Evolutionary conservation across 108 stramenopile genomes (phyloP).

Genomic region (Phaeodactylum tricornutum): DNA sequence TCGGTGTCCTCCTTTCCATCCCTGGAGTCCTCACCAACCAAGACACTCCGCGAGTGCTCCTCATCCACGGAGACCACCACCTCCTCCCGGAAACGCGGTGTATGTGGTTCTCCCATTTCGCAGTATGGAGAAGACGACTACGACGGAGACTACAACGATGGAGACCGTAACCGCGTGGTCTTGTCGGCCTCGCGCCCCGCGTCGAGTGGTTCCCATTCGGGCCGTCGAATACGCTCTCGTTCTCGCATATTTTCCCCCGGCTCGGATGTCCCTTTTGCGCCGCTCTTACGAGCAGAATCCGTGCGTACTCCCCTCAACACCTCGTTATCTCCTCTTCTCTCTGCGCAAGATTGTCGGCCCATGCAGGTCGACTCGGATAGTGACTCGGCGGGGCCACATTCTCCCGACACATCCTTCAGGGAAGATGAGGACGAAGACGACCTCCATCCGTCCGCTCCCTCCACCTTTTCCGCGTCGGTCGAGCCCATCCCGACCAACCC

Average conservation of each 20-base stretch:
- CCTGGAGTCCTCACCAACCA: too few relatives aligned
- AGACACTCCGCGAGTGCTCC: too few relatives aligned
- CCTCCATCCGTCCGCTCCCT: too few relatives aligned
- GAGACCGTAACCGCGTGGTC: not conserved
- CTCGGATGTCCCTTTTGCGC: too few relatives aligned
- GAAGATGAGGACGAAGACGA: not conserved
- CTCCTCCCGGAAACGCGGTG: constrained; percentile 9
- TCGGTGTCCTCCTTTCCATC: too few relatives aligned
- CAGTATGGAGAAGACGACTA: not conserved
- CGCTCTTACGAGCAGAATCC: too few relatives aligned
- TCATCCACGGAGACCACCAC: too few relatives aligned
- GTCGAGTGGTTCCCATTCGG: not conserved
- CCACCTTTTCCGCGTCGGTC: too few relatives aligned
- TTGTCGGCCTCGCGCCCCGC: not conserved
- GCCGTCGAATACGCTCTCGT: not conserved
- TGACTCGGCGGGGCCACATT: not conserved
- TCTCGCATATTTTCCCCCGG: constrained; percentile 4
- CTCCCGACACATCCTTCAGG: constrained; percentile 1
- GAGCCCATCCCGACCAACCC: not conserved
- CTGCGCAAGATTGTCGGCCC: too few relatives aligned
- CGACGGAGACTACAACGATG: not conserved
- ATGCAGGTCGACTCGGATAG: not conserved
- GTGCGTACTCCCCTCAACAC: too few relatives aligned
- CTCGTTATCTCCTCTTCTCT: too few relatives aligned
- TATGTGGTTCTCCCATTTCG: constrained; percentile 6